A percentile compares a stretch with the other conserved stretches of the same genome.
Evolutionary conservation across 2,329 filamentous ascomycete genomes (phyloP).

Genomic region (Fusarium neocosmosporiellum): DNA sequence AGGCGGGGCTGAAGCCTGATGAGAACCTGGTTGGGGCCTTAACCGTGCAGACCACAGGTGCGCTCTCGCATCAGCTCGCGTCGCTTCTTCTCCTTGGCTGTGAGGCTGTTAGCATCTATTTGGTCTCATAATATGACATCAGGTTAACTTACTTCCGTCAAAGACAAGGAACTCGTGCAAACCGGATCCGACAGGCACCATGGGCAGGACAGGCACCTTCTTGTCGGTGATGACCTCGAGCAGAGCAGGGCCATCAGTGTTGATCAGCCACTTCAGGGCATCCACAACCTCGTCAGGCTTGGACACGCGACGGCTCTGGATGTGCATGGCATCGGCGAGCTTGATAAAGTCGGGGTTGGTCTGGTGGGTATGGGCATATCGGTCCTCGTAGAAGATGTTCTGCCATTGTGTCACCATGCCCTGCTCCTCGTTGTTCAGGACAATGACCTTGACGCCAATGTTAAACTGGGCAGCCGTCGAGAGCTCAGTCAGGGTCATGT

Average conservation of each 20-base stretch:
- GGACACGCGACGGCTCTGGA: slow-evolving; percentile 77
- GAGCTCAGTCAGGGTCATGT: slow-evolving; percentile 97
- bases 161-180: slow-evolving; percentile 86
- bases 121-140: neutral
- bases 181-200: slow-evolving; percentile 90
- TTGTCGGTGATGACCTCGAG: slow-evolving; percentile 93
- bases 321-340: slow-evolving; percentile 89
- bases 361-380: slow-evolving; percentile 93
- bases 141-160: slow-evolving; percentile 47
- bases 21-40: neutral
- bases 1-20: slow-evolving; percentile 36
- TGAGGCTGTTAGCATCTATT: slow-evolving; percentile 49
- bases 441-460: slow-evolving; percentile 94
- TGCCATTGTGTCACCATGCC: slow-evolving; percentile 99
- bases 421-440: slow-evolving; percentile 97
- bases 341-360: slow-evolving; percentile 96
- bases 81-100: slow-evolving; percentile 75
- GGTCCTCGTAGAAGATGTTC: slow-evolving; percentile 95
- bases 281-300: slow-evolving; percentile 83
- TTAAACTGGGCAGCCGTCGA: slow-evolving; percentile 94
- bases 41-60: slow-evolving; percentile 62
- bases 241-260: slow-evolving; percentile 89
- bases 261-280: slow-evolving; percentile 87
- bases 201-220: slow-evolving; percentile 94
- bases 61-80: slow-evolving; percentile 74